Evolutionary conservation across 2,329 filamentous ascomycete species (phyloP), one percentile per base, ranked within the genome.

Genomic region (Calonectria hawksworthii): DNA sequence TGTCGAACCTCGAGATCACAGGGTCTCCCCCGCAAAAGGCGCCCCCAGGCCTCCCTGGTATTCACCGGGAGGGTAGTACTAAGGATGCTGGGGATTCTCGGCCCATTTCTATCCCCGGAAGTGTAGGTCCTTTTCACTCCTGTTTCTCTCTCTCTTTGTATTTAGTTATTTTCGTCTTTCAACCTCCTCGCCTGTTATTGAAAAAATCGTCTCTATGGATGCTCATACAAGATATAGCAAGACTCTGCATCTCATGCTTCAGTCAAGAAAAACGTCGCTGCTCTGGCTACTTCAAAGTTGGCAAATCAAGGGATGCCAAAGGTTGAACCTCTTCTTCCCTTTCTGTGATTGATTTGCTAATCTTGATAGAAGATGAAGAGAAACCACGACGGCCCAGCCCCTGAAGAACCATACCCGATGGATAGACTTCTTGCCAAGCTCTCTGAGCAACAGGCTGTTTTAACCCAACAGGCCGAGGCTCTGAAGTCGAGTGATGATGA

Each of bases 381-480:
- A 66, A 87, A 81, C 75, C 87, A 89, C 78, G 88, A 90, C 41
- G 56, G 80, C 4, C 79, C 83, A 13, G 81, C 80, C 8, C 75
- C 83, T 14, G 76, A 81, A 61, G 88, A 89, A 51, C 77, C 85
- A 36, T 90, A 88, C 70, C 88, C 89, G 11, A 92, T 96, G 88
- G 94, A 97, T 80, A 93, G 93, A 74, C 90, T 96, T 67, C 87
- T 96, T 77, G 91, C 93, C 71, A 94, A 93, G 82, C 89, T 96
- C 63, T 91, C 92, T n/a, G 93, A 96, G 83, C 93, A 95, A 80
- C 91, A 93, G 80, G 87, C 87, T 54, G 83, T 88, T n/a, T 84
- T 93, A 65, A 88, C 87, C 66, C 89, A 91, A 83, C 92, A 94
- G 81, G 90, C 89, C 75, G 87, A 91, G 72, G 87, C 88, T 68